phyloP scores from a whole-genome alignment of 768 basidiomycete species.

The Trametopsis cervina region DNA sequence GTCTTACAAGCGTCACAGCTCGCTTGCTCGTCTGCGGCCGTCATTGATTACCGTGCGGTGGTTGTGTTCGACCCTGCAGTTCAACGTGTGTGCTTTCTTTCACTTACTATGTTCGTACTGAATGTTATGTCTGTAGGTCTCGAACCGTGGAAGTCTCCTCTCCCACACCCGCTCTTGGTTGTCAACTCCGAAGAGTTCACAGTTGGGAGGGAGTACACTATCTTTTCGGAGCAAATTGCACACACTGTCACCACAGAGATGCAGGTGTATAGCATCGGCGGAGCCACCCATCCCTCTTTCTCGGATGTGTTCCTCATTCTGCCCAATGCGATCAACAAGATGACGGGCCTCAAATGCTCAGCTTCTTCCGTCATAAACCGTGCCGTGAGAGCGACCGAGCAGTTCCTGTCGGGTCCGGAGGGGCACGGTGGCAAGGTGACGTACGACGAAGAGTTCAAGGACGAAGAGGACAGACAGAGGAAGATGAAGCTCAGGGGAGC shows the following conservation, averaged over 20 bases:
- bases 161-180: conserved; percentile 29
- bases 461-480: conserved; percentile 5
- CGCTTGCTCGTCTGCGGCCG: conserved; percentile 18
- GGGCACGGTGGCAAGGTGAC: conserved; percentile 10
- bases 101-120: neutral
- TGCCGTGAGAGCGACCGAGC: conserved; percentile 17
- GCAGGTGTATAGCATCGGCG: conserved; percentile 14
- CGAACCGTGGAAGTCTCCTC: conserved; percentile 20
- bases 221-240: conserved; percentile 26
- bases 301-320: conserved; percentile 30
- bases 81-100: conserved; percentile 18
- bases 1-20: conserved; percentile 12
- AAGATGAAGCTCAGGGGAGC: conserved; percentile 6
- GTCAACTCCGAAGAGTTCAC: conserved; percentile 37
- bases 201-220: conserved; percentile 27
- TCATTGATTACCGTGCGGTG: conserved; percentile 21
- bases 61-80: conserved; percentile 25
- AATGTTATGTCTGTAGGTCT: conserved; percentile 16
- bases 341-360: conserved; percentile 21
- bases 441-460: conserved; percentile 8
- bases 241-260: conserved; percentile 10
- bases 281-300: conserved; percentile 28
- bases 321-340: conserved; percentile 22
- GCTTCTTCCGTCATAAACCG: conserved; percentile 13
- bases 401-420: conserved; percentile 16